Percentiles rank a stretch among this genome's conserved stretches.
phyloP scores from a whole-genome alignment of 495 filamentous ascomycete genomes.

The Aspergillus incahuasiensis region DNA sequence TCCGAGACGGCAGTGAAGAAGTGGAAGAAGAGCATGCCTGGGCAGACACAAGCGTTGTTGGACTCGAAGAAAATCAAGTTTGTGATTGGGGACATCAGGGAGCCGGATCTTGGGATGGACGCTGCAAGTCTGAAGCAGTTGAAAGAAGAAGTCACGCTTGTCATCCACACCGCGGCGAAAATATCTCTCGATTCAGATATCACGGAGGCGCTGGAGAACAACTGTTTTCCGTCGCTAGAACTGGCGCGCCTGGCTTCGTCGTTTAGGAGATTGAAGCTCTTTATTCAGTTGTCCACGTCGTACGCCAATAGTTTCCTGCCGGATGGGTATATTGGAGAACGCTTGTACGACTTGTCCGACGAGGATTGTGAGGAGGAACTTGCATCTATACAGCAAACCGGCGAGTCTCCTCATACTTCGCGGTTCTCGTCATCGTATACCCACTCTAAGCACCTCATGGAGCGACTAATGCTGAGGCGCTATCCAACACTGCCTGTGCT shows the following conservation, averaged over 20 bases:
- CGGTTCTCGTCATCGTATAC: conserved; percentile 35
- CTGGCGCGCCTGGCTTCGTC: conserved; percentile 27
- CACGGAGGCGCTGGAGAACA: conserved; percentile 32
- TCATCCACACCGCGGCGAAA: conserved; percentile 36
- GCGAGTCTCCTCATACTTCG: conserved; percentile 17
- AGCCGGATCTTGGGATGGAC: conserved; percentile 26
- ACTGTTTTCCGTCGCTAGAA: conserved; percentile 34
- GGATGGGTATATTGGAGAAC: conserved; percentile 31
- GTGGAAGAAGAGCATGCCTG: conserved; percentile 30
- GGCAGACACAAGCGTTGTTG: conserved; percentile 28
- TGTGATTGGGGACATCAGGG: conserved; percentile 30
- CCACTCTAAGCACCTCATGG: conserved; percentile 38
- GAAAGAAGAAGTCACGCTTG: conserved; percentile 29
- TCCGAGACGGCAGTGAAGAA: conserved; percentile 28
- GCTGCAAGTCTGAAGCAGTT: conserved; percentile 16
- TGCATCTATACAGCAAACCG: conserved; percentile 20
- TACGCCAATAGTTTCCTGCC: conserved; percentile 37
- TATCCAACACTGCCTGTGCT: conserved; percentile 31
- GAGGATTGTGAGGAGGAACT: conserved; percentile 33
- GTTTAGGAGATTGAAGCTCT: conserved; percentile 30
- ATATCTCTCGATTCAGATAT: conserved; percentile 30
- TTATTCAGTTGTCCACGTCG: conserved; percentile 35
- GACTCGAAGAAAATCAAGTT: conserved; percentile 28
- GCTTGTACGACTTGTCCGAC: conserved; percentile 22
- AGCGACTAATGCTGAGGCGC: conserved; percentile 28